Evolutionary conservation across 352 stramenopile species (phyloP), one percentile per base, ranked within the genome.

Genomic region (Halophytophthora batemanensis): DNA sequence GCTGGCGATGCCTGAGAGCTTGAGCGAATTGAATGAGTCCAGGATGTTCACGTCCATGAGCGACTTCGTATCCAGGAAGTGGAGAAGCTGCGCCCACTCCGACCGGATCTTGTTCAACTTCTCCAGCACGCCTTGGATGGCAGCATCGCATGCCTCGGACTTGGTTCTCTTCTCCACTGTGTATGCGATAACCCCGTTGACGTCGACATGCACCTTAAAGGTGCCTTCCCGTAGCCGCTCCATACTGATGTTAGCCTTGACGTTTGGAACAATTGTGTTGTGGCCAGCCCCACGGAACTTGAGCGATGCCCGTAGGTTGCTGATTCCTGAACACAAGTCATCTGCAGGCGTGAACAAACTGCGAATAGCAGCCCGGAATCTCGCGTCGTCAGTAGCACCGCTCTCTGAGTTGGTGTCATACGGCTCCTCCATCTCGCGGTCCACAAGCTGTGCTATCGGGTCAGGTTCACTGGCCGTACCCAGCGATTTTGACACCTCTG

Each of bases 21-120:
- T 82, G 7, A 93, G 61, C 13, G 68, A 54, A 41, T 82, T 67
- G 40, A 90, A 90, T 0, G 79, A 80, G 21, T 85, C 70, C 43
- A 74, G 67, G 15, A 72, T 58, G 12, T 82, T 69, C 15, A 70
- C 50, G 22, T 71, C 67, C 0, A 53, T 51, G 15, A 88, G 50
- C 18, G 75, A 76, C 43, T 88, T 89, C 12, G 71, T 59, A 51
- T 93, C 76, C 34, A 90, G 59, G 17, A 93, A 93, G 45, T 90
- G 73, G 33, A 90, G 55, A 38, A 90, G 41, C 28, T 90, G 73
- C 2, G 64, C 78, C 82, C 82, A 93, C 1, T 70, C 36, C 7
- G 59, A 64, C 1, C 77, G 75, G 17, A 81, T 82, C 22, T 37
- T 45, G 40, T 86, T 73, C 19, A 93, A 45, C 38, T 76, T 72